Conservation (phyloP, 2,329 filamentous ascomycete genomes). For the Teratosphaeria destructans region DNA sequence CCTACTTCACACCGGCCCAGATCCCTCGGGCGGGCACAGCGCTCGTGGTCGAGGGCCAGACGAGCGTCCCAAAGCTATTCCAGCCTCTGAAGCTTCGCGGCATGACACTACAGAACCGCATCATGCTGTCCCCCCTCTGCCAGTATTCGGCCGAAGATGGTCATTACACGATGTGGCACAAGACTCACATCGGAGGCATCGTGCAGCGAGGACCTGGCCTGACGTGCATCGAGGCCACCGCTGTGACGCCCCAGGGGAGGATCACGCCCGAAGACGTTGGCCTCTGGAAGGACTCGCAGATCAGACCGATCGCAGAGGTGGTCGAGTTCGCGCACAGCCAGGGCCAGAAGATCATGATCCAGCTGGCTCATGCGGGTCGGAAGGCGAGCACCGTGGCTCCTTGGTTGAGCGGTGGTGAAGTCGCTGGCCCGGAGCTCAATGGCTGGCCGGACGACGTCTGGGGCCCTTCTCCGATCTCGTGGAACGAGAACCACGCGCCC, state of each 20-base stretch:
- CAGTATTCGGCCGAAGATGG: slow-evolving; percentile 60
- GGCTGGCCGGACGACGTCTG: slow-evolving; percentile 45
- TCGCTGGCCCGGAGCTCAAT: slow-evolving; percentile 42
- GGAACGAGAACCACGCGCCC: slow-evolving; percentile 47
- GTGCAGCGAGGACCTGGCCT: slow-evolving; percentile 65
- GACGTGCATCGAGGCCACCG: slow-evolving; percentile 67
- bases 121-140: slow-evolving; percentile 54
- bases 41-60: slow-evolving; percentile 34
- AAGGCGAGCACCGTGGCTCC: slow-evolving; percentile 51
- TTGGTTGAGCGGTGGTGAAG: slow-evolving; percentile 49
- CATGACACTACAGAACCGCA: slow-evolving; percentile 55
- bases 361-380: slow-evolving; percentile 69
- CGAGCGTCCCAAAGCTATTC: slow-evolving; percentile 49
- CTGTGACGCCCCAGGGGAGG: slow-evolving; percentile 63
- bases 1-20: slow-evolving; percentile 41
- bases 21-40: slow-evolving; percentile 38
- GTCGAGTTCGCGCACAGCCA: slow-evolving; percentile 74
- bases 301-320: slow-evolving; percentile 58
- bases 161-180: slow-evolving; percentile 69
- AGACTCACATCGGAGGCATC: slow-evolving; percentile 63
- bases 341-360: slow-evolving; percentile 64
- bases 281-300: slow-evolving; percentile 76
- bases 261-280: slow-evolving; percentile 74
- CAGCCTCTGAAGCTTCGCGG: slow-evolving; percentile 47
- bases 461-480: slow-evolving; percentile 52